These are phyloP conservation scores for Neocallimastix lanati DNA, from an alignment of 192 early-diverging fungal genomes.

Conservation along the genomic window DNA sequence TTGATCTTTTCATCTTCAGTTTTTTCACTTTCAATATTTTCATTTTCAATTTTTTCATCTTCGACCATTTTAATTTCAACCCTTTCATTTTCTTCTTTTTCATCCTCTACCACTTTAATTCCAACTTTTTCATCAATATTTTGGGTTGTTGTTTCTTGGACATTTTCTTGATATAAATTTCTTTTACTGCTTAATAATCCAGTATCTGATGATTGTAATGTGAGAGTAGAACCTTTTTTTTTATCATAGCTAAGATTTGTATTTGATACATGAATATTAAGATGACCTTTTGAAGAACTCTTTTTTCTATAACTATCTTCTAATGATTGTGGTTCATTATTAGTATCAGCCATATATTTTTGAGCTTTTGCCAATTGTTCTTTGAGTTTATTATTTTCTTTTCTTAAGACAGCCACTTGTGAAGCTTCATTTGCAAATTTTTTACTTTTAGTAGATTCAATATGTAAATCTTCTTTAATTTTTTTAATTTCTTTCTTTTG, in stretches of 20 bases:
- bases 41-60: too few species aligned
- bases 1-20: too few species aligned
- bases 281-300: background rate
- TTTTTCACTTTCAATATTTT: too few species aligned
- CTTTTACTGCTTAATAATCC: background rate
- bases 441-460: background rate
- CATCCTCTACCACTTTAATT: background rate
- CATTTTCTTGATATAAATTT: too few species aligned
- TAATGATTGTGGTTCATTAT: background rate
- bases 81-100: background rate
- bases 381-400: background rate
- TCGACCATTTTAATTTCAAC: too few species aligned
- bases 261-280: background rate
- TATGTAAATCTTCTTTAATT: background rate
- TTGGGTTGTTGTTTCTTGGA: too few species aligned
- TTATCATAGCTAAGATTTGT: background rate
- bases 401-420: background rate
- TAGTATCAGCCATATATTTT: background rate
- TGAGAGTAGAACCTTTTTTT: background rate
- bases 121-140: background rate
- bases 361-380: background rate
- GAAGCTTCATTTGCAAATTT: background rate
- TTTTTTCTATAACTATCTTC: background rate
- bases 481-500: background rate
- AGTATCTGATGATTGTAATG: background rate